Conservation (phyloP, 768 basidiomycete species). For the Sarcodon aspratus region DNA sequence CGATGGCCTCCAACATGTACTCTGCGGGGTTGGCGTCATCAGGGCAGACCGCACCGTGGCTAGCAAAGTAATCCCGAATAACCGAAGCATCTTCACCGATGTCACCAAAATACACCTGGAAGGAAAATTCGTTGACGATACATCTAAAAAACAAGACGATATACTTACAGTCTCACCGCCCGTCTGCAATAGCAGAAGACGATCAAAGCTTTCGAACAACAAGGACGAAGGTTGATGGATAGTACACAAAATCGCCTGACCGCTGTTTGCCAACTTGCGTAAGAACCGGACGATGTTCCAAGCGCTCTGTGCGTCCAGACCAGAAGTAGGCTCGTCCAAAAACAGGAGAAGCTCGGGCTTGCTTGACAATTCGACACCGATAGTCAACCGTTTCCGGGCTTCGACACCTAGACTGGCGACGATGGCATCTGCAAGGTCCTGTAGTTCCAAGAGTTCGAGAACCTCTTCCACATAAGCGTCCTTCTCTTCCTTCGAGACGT, state of each 20-base stretch:
- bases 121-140: neutral
- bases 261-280: constrained; percentile 71
- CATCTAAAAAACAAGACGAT: neutral
- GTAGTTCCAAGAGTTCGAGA: constrained; percentile 75
- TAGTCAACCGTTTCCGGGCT: constrained; percentile 78
- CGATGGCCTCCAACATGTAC: constrained; percentile 80
- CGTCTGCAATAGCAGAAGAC: constrained; percentile 51
- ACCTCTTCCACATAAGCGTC: constrained; percentile 73
- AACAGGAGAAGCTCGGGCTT: constrained; percentile 73
- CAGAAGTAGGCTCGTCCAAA: constrained; percentile 46
- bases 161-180: constrained; percentile 63
- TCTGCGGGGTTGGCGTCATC: constrained; percentile 64
- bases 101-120: constrained; percentile 71
- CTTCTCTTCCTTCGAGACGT: constrained; percentile 61
- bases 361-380: constrained; percentile 85
- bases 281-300: constrained; percentile 79
- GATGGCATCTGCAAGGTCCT: constrained; percentile 74
- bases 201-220: constrained; percentile 80
- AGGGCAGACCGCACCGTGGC: constrained; percentile 65
- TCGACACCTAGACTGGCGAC: constrained; percentile 60
- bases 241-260: constrained; percentile 84
- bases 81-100: constrained; percentile 65
- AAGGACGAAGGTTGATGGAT: constrained; percentile 84
- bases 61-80: constrained; percentile 67
- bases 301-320: constrained; percentile 54